Conservation (phyloP, 2,329 filamentous ascomycete species). For the Microsporum audouinii region DNA sequence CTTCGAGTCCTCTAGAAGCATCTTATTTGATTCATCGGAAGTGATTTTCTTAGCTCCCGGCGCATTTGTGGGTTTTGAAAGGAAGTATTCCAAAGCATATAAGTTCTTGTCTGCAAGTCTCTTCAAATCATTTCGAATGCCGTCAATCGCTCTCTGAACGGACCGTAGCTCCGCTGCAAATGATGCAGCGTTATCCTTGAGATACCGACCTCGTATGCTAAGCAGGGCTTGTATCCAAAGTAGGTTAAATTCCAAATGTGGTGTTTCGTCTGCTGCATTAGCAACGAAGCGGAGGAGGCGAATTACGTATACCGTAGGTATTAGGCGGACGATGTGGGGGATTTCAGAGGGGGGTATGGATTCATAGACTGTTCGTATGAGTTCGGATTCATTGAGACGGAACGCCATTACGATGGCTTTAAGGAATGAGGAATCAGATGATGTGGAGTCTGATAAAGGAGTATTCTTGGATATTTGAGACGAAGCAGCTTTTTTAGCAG, state of each 20-base stretch:
- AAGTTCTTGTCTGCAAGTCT: slow-evolving; percentile 76
- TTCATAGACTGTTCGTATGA: slow-evolving; percentile 79
- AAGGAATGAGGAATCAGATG: slow-evolving; percentile 58
- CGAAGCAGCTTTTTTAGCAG: slow-evolving; percentile 25
- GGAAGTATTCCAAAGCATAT: slow-evolving; percentile 77
- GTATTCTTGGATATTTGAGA: slow-evolving; percentile 12
- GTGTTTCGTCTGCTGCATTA: slow-evolving; percentile 74
- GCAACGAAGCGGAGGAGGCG: slow-evolving; percentile 79
- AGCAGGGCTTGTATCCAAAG: slow-evolving; percentile 79
- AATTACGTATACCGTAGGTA: slow-evolving; percentile 78
- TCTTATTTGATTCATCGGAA: slow-evolving; percentile 15
- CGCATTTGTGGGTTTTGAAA: slow-evolving; percentile 38
- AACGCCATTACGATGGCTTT: slow-evolving; percentile 96
- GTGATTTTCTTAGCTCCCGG: background rate
- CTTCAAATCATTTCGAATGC: slow-evolving; percentile 72
- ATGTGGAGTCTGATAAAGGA: slow-evolving; percentile 33
- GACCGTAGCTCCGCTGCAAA: slow-evolving; percentile 76
- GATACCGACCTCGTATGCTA: slow-evolving; percentile 70
- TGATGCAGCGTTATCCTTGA: slow-evolving; percentile 67
- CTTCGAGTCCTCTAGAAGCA: background rate
- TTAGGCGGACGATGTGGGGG: slow-evolving; percentile 60
- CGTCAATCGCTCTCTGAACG: slow-evolving; percentile 66
- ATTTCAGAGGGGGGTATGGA: slow-evolving; percentile 66
- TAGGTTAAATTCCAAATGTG: slow-evolving; percentile 89
- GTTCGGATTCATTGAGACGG: slow-evolving; percentile 72